Evolutionary conservation across 768 basidiomycete species (phyloP), one percentile per base, ranked within the genome.

Genomic region (Rubroboletus pulcherrimus): DNA sequence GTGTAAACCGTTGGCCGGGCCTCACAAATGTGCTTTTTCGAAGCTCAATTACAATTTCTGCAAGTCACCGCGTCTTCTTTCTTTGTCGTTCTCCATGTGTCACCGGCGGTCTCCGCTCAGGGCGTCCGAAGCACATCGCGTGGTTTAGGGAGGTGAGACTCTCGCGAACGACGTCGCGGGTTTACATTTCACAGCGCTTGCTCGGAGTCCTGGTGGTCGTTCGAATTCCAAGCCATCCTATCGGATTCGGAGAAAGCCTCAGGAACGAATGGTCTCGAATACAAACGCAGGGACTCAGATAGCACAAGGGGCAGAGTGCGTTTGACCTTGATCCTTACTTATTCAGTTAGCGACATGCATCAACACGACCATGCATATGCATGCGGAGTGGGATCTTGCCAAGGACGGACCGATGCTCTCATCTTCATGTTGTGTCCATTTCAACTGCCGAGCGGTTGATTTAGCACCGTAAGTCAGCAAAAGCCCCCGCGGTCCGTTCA

Each of bases 31-130:
- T 3, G 3, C 26, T 26, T 26, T 62, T 57, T 50, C 34, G 54
- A 46, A 46, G 34, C 14, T 42, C 29, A 19, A 29, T 29, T 41
- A 42, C 19, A 29, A 17, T n/a, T 26, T 3, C 17, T 26, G 39
- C 30, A 55, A 34, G 44, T 52, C 62, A 30, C 58, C 54, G 62
- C 37, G 34, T 19, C 61, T 60, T 56, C 49, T 46, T 49, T 30
- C 52, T 29, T 59, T 48, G 40, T 42, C 19, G 40, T 29, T 24
- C 21, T 15, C 26, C 29, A n/a, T 31, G 43, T 42, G 44, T 10
- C 45, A 4, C 21, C 51, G 60, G 54, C 39, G 44, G 38, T 51
- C 30, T 40, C 61, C 47, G 41, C 30, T 30, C 14, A 4, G 29
- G 34, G n/a, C 24, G 2, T 45, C 39, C 39, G 34, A 34, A 30